Evolutionary conservation across 768 basidiomycete genomes (phyloP), one percentile per base, ranked within the genome.

Genomic region (Hemileccinum impolitum): DNA sequence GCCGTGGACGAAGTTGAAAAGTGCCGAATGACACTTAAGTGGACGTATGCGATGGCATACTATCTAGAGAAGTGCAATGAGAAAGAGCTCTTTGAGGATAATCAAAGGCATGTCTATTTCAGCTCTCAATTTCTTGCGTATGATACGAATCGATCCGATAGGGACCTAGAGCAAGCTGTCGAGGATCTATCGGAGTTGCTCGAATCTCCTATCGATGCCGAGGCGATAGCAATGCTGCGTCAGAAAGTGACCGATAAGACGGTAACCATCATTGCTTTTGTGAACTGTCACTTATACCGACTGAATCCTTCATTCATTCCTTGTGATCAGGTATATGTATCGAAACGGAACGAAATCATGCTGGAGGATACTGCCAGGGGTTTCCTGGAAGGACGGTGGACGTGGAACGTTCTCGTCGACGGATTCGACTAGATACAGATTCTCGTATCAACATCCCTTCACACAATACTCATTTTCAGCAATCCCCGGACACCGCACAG

Each of bases 11-110:
- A 87, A 66, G 81, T 90, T 34, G 81, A 87, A 59, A 85, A 85
- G 66, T 90, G 96, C 71, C 83, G 96, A 23, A 90, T 84, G 75
- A 97, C 95, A 34, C 82, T 99, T 50, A 98, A 97, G 71, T 99
- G 96, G 95, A 97, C 95, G 12, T 99, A 99, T 60, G 89, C 93
- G 3, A 97, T 99, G 95, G 95, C 94, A 25, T 99, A 93, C 73
- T 98, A 97, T 64, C 80, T 99, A 25, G 85, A 82, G 35, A 85
- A 79, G 63, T 84, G 89, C 45, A 98, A 97, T 63, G 76, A 88
- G 76, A 98, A 97, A 72, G 90, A 93, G 63, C 71, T 98, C 39
- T 98, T 93, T 61, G 95, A 97, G 69, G 94, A 97, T 70, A 98
- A 98, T 63, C 96, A 99, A 70, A 78, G 89, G 89, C 85, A 53